phyloP scores from a whole-genome alignment of 2,329 filamentous ascomycete genomes.

The Aspergillus sp. region DNA sequence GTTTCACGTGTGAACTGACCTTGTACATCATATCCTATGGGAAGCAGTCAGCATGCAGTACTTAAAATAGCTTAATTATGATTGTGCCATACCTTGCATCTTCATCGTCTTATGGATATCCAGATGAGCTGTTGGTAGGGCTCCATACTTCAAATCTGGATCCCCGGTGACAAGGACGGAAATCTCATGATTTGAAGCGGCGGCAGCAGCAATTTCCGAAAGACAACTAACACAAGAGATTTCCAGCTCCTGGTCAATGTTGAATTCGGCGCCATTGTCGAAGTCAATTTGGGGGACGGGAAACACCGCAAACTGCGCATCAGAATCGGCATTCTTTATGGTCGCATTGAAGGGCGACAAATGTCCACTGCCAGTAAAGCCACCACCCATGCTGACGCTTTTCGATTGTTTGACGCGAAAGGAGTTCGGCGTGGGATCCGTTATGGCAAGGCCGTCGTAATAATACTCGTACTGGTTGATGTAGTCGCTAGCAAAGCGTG shows the following conservation, averaged over 20 bases:
- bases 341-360: slow-evolving; percentile 21
- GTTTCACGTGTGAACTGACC: slow-evolving; percentile 8
- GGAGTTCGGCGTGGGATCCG: slow-evolving; percentile 20
- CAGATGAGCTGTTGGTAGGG: slow-evolving; percentile 22
- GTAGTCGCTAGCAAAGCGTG: slow-evolving; percentile 22
- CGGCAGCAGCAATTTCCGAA: slow-evolving; percentile 15
- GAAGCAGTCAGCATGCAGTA: not conserved
- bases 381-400: slow-evolving; percentile 15
- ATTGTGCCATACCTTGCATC: slow-evolving; percentile 16
- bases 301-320: slow-evolving; percentile 17
- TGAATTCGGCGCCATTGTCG: slow-evolving; percentile 8
- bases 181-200: slow-evolving; percentile 17
- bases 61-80: no score
- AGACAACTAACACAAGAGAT: slow-evolving; percentile 24
- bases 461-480: slow-evolving; percentile 23
- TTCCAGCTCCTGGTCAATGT: slow-evolving; percentile 23
- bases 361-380: slow-evolving; percentile 21
- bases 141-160: slow-evolving; percentile 18
- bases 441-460: slow-evolving; percentile 20
- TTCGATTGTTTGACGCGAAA: slow-evolving; percentile 22
- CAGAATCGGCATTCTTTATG: slow-evolving; percentile 11
- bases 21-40: slow-evolving; percentile 21
- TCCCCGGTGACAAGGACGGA: slow-evolving; percentile 17
- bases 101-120: slow-evolving; percentile 22
- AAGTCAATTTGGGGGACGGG: slow-evolving; percentile 19